phyloP scores from a whole-genome alignment of 2,329 filamentous ascomycete species.

The Fusarium nygamai region DNA sequence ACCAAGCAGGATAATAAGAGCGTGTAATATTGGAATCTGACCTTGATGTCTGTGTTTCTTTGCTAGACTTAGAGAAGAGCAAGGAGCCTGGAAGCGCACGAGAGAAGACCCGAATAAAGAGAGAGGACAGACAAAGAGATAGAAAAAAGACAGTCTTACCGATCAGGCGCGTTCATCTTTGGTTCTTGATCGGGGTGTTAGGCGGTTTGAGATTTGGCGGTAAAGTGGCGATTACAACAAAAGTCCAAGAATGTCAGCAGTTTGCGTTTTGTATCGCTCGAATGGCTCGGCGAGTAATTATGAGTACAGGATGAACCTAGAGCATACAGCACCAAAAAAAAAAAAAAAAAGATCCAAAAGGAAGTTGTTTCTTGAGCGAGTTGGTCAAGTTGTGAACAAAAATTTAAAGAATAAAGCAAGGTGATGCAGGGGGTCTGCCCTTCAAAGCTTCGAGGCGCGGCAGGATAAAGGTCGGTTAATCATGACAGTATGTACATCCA shows the following conservation, averaged over 20 bases:
- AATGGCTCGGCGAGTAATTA: background rate
- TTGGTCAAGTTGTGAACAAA: constrained; percentile 17
- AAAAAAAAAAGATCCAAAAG: constrained; percentile 20
- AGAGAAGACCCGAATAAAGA: background rate
- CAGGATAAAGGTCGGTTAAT: constrained; percentile 47
- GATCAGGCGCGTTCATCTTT: constrained; percentile 66
- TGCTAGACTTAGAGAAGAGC: background rate
- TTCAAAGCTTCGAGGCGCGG: constrained; percentile 18
- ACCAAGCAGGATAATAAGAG: background rate
- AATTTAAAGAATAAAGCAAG: constrained; percentile 26
- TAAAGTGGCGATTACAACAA: constrained; percentile 31
- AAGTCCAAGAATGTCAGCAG: background rate
- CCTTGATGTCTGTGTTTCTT: background rate
- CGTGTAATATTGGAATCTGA: background rate
- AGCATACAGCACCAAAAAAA: background rate
- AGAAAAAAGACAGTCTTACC: constrained; percentile 52
- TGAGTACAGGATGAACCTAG: background rate
- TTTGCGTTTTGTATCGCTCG: background rate
- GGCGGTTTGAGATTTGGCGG: constrained; percentile 23
- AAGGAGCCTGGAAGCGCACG: background rate
- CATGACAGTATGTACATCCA: background rate
- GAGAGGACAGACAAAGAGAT: background rate
- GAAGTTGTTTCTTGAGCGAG: background rate
- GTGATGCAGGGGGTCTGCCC: constrained; percentile 18
- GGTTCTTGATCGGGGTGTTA: background rate